Conservation (phyloP, 2,329 filamentous ascomycete genomes). For the Aureobasidium vineae region DNA sequence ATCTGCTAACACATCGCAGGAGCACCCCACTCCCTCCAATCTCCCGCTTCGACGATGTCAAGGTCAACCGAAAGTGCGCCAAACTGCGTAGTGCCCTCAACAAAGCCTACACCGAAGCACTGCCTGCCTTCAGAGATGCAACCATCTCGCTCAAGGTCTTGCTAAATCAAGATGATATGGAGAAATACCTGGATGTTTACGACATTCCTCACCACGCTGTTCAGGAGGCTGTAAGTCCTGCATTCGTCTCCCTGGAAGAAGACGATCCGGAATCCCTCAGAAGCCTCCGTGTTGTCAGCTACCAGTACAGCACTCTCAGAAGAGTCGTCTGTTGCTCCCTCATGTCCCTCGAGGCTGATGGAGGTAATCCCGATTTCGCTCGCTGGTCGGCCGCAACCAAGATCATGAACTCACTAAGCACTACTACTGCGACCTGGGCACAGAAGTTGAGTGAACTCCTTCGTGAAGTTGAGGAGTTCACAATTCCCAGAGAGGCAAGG, state of each 20-base stretch:
- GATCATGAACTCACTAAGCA: slow-evolving; percentile 65
- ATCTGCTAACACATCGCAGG: slow-evolving; percentile 49
- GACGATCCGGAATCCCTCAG: slow-evolving; percentile 78
- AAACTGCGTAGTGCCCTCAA: slow-evolving; percentile 75
- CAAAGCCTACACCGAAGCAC: slow-evolving; percentile 65
- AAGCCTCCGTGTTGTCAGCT: slow-evolving; percentile 63
- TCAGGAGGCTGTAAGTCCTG: slow-evolving; percentile 52
- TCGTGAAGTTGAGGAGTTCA: slow-evolving; percentile 67
- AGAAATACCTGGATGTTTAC: slow-evolving; percentile 81
- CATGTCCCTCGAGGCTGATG: slow-evolving; percentile 79
- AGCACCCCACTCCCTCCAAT: slow-evolving; percentile 90
- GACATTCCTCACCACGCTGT: slow-evolving; percentile 50
- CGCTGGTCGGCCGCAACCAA: slow-evolving; percentile 78
- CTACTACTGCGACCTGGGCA: slow-evolving; percentile 61
- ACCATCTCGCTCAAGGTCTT: slow-evolving; percentile 68
- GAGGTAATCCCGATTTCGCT: slow-evolving; percentile 70
- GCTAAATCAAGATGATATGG: slow-evolving; percentile 75
- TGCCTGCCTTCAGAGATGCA: slow-evolving; percentile 70
- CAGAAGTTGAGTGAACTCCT: slow-evolving; percentile 67
- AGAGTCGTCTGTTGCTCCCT: slow-evolving; percentile 88
- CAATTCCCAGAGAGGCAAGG: slow-evolving; percentile 54
- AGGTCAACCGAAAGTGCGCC: slow-evolving; percentile 70
- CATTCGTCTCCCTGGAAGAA: slow-evolving; percentile 56
- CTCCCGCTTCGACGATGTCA: slow-evolving; percentile 76
- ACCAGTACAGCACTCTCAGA: slow-evolving; percentile 74